phyloP scores from a whole-genome alignment of 202 grass and related monocot species.

The Zizania palustris region DNA sequence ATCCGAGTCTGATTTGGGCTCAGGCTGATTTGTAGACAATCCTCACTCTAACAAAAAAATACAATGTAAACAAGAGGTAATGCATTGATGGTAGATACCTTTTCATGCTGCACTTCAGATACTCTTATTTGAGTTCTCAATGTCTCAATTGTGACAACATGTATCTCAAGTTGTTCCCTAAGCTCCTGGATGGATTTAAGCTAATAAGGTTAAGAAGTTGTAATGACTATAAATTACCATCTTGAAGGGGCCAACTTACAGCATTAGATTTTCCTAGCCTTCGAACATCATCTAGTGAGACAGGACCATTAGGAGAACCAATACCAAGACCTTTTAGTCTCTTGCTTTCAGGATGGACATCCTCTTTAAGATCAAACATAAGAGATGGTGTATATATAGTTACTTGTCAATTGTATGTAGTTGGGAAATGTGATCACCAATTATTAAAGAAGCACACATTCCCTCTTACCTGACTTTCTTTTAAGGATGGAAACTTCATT shows the following conservation, averaged over 20 bases:
- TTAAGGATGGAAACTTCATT: constrained; percentile 60
- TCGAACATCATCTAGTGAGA: constrained; percentile 91
- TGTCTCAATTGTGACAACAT: constrained; percentile 85
- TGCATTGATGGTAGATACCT: constrained; percentile 48
- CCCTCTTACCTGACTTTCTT: constrained; percentile 75
- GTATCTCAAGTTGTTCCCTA: constrained; percentile 86
- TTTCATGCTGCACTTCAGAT: constrained; percentile 68
- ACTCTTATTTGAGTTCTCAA: constrained; percentile 61
- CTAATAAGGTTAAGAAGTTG: constrained; percentile 36
- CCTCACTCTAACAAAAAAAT: too few species aligned
- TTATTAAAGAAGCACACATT: constrained; percentile 35
- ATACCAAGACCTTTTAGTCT: constrained; percentile 94
- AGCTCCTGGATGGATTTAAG: constrained; percentile 69
- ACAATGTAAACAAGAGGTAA: not conserved
- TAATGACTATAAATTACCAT: constrained; percentile 26
- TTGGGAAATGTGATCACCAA: constrained; percentile 19
- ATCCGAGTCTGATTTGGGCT: too few species aligned
- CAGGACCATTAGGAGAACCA: constrained; percentile 84
- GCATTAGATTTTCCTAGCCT: constrained; percentile 89
- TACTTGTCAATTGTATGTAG: constrained; percentile 7
- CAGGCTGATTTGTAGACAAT: too few species aligned
- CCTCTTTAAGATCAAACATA: constrained; percentile 55
- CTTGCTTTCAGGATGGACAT: constrained; percentile 67
- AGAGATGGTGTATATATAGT: constrained; percentile 18
- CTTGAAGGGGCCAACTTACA: constrained; percentile 53